Base-by-base conservation (phyloP, 208 protist species). In the Acanthamoeba lenticulata region DNA sequence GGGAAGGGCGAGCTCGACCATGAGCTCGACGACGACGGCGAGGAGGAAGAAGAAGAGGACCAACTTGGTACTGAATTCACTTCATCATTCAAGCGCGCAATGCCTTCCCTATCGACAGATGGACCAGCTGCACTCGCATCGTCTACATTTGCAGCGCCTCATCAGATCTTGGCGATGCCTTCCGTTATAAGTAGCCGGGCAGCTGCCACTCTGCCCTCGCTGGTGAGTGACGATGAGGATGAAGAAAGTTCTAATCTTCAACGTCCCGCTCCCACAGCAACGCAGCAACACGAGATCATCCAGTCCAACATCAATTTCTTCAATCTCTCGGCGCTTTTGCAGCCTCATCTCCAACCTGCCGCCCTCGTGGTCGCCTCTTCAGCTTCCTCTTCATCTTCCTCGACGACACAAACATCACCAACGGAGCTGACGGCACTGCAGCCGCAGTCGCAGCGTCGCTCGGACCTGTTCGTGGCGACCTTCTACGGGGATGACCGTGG, bases 271-370 rank as follows among this genome's bases (percentile, higher is more conserved):
- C 38, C 69, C 36, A 32, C 69, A 29, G 29, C 60, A 32, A 29
- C 29, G 9, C n/a, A 36, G 60, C 27, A 67, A n/a, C n/a, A n/a
- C 9, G 60, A 67, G 1, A 29, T 36, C 29, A 24, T 27, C 7
- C 69, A 81, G 27, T 81, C 69, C 69, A 81, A 81, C 69, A 81
- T 81, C 40, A 81, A 81, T 32, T 45, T 81, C 38, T 81, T 81
- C 38, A 45, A 45, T 32, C 69, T 81, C 21, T 2, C 11, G 3
- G 36, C 40, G 40, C 69, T 81, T 13, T 36, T 81, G 7, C 69
- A 81, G 34, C 36, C n/a, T n/a, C n/a, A n/a, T n/a, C n/a, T n/a
- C n/a, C n/a, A n/a, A n/a, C n/a, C n/a, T n/a, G n/a, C n/a, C n/a
- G n/a, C n/a, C n/a, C n/a, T 34, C 60, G 60, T 69, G 13, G 29